A percentile compares a stretch with the other conserved stretches of the same genome.
Evolutionary conservation across 73 alveolate genomes (phyloP).

Genomic region (Tetrahymena elliotti): DNA sequence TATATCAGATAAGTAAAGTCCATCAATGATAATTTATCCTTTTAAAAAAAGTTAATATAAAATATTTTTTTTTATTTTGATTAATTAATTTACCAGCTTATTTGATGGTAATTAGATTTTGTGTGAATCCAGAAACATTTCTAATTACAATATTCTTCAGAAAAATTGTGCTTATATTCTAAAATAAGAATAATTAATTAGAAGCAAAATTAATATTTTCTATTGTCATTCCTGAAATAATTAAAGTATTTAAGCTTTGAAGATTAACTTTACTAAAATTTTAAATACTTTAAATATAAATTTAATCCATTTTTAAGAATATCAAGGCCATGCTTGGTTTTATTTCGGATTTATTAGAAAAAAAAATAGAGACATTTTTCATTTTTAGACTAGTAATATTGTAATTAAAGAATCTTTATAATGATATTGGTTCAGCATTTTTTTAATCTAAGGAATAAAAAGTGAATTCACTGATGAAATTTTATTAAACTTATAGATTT

Average conservation of each 20-base stretch:
- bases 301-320: background rate
- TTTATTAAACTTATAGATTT: background rate
- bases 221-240: background rate
- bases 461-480: background rate
- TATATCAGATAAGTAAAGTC: background rate
- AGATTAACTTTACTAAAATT: background rate
- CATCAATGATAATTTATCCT: background rate
- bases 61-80: no score
- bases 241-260: background rate
- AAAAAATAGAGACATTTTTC: background rate
- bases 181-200: no score
- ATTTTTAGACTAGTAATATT: background rate
- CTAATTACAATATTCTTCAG: background rate
- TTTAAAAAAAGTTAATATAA: no score
- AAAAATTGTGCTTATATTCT: background rate
- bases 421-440: background rate
- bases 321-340: background rate
- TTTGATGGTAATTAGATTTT: background rate
- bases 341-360: background rate
- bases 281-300: no score
- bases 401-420: background rate
- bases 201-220: background rate
- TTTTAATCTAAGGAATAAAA: background rate
- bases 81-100: background rate
- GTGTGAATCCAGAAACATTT: background rate